Conservation (phyloP, 495 filamentous ascomycete genomes). For the Sordaria brevicollis region DNA sequence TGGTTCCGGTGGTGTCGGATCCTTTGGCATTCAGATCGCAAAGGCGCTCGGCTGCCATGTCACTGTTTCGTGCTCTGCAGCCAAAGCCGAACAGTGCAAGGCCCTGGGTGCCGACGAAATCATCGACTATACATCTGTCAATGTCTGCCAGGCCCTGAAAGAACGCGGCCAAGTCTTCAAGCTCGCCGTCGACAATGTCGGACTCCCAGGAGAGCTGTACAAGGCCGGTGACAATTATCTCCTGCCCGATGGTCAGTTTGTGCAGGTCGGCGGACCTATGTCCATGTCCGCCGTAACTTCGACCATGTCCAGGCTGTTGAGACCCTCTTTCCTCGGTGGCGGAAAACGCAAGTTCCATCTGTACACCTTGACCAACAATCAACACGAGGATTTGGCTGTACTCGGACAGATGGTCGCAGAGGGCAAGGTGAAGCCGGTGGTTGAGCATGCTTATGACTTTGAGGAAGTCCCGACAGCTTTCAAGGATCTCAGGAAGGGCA, state of each 20-base stretch:
- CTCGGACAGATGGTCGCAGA: conserved; percentile 34
- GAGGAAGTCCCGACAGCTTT: conserved; percentile 49
- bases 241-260: conserved; percentile 39
- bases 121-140: conserved; percentile 52
- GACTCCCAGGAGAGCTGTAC: conserved; percentile 38
- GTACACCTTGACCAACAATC: conserved; percentile 25
- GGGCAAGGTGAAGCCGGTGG: conserved; percentile 45
- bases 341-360: conserved; percentile 46
- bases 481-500: conserved; percentile 42
- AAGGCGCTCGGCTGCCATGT: conserved; percentile 56
- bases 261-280: conserved; percentile 42
- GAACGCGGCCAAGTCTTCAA: conserved; percentile 41
- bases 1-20: conserved; percentile 53
- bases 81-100: conserved; percentile 47
- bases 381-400: conserved; percentile 27
- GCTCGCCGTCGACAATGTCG: conserved; percentile 54
- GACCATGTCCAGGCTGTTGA: conserved; percentile 17
- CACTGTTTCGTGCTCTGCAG: conserved; percentile 46
- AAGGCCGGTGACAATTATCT: conserved; percentile 46
- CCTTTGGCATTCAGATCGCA: conserved; percentile 55
- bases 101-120: conserved; percentile 56
- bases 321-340: conserved; percentile 54
- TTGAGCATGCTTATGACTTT: conserved; percentile 47
- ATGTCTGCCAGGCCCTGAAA: conserved; percentile 41
- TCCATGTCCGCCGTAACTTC: conserved; percentile 11